Base-by-base conservation (phyloP, 306 rosid genomes). In the Vachellia collinsii region DNA sequence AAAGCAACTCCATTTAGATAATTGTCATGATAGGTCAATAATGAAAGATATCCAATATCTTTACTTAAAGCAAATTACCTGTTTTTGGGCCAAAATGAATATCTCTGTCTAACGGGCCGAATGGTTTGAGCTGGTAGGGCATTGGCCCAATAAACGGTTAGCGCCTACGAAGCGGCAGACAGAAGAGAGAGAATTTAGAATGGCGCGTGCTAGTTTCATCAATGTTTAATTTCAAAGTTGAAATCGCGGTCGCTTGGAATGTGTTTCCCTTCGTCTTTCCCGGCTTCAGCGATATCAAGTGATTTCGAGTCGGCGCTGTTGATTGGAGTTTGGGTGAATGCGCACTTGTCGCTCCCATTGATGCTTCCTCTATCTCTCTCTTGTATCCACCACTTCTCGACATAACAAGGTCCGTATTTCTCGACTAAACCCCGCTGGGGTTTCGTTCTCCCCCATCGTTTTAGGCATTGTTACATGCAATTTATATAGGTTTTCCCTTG, bases 161-260 rank as follows among this genome's bases (percentile, higher is more conserved):
- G 42, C 65, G 39, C 17, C 43, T 36, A 13, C 12, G 13, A 63
- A 3, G 0, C 10, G 6, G 3, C 14, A 14, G 36, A 13, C 42
- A 3, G 1, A 34, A 4, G 19, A 12, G 17, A 23, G 39, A 62
- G 3, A 29, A 25, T 11, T 29, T 13, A 62, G 9, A 1, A 58
- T 46, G 68, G 77, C 85, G 78, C 81, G 85, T 70, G 67, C 58
- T 43, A 61, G 9, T 23, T 76, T 82, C 66, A 43, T 39, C 20
- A 61, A 41, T 20, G 22, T 6, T 48, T 3, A 76, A 59, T 70
- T 70, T 83, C 71, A 83, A 83, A 82, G 79, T 83, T 53, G 72
- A 73, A 83, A 72, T n/a, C 79, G 73, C 76, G 54, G 81, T 7
- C 67, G 51, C 19, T 66, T n/a, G 3, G 14, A 3, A 1, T 41